Conservation (phyloP, 805 yeast species). For the Pichia kluyveri region DNA sequence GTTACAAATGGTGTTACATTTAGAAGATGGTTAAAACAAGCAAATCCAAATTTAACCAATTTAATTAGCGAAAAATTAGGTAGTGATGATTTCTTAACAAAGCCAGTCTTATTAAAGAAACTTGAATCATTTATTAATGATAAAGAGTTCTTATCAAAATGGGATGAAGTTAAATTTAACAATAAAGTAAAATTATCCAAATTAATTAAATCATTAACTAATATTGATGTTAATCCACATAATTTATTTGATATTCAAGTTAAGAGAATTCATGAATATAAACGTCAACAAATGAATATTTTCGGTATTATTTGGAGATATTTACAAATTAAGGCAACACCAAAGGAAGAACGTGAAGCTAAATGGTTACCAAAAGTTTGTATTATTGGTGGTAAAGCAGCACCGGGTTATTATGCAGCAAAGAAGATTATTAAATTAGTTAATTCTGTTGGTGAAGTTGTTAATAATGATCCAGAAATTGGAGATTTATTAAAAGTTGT, state of each 20-base stretch:
- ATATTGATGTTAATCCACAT: conserved; percentile 56
- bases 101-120: conserved; percentile 57
- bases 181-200: conserved; percentile 64
- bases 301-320: conserved; percentile 85
- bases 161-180: conserved; percentile 62
- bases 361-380: conserved; percentile 67
- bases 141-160: conserved; percentile 50
- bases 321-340: conserved; percentile 59
- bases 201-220: conserved; percentile 54
- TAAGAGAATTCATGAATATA: conserved; percentile 91
- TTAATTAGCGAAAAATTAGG: conserved; percentile 67
- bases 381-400: conserved; percentile 90
- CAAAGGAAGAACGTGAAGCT: conserved; percentile 49
- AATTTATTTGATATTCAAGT: conserved; percentile 88
- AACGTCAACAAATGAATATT: conserved; percentile 88
- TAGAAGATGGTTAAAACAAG: conserved; percentile 92
- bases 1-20: conserved; percentile 96
- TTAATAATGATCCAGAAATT: conserved; percentile 69
- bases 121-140: conserved; percentile 64
- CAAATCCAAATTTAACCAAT: conserved; percentile 73
- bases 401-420: conserved; percentile 97
- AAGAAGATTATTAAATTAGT: conserved; percentile 81
- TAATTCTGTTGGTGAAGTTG: conserved; percentile 71
- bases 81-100: conserved; percentile 58
- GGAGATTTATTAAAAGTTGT: conserved; percentile 76